A percentile compares a stretch with the other conserved stretches of the same genome.
These are phyloP conservation scores for Stylonectria norvegica DNA, from an alignment of 2,329 filamentous ascomycete genomes.

Conservation along the genomic window DNA sequence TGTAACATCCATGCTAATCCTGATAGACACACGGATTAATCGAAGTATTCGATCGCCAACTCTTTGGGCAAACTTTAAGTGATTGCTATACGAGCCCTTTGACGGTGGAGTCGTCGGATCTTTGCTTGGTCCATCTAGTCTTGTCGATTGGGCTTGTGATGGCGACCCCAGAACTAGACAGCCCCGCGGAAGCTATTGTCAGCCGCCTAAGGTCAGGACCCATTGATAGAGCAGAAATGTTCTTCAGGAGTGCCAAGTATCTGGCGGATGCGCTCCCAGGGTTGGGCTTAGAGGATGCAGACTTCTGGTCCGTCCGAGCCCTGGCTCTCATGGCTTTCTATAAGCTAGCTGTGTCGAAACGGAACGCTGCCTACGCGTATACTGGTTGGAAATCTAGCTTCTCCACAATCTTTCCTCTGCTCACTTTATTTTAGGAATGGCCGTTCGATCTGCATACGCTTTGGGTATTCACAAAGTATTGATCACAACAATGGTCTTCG, in stretches of 20 bases:
- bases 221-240: slow-evolving; percentile 56
- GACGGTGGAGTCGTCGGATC: slow-evolving; percentile 45
- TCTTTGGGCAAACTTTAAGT: slow-evolving; percentile 48
- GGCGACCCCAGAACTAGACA: slow-evolving; percentile 50
- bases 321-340: slow-evolving; percentile 62
- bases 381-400: slow-evolving; percentile 45
- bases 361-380: slow-evolving; percentile 61
- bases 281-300: slow-evolving; percentile 59
- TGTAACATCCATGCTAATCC: background rate
- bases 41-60: slow-evolving; percentile 53
- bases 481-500: slow-evolving; percentile 55
- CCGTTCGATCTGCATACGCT: slow-evolving; percentile 59
- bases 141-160: slow-evolving; percentile 61
- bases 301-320: slow-evolving; percentile 64
- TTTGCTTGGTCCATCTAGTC: slow-evolving; percentile 60
- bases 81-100: slow-evolving; percentile 54
- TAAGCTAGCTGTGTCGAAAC: slow-evolving; percentile 57
- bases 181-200: slow-evolving; percentile 48
- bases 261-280: slow-evolving; percentile 44
- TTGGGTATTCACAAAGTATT: slow-evolving; percentile 58
- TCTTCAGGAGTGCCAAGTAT: slow-evolving; percentile 58
- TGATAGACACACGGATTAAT: slow-evolving; percentile 56
- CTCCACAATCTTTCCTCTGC: background rate
- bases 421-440: slow-evolving; percentile 48
- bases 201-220: slow-evolving; percentile 47